Evolutionary conservation across 1,139 yeast genomes (phyloP), one percentile per base, ranked within the genome.

Genomic region (Yamadazyma jaroonii): DNA sequence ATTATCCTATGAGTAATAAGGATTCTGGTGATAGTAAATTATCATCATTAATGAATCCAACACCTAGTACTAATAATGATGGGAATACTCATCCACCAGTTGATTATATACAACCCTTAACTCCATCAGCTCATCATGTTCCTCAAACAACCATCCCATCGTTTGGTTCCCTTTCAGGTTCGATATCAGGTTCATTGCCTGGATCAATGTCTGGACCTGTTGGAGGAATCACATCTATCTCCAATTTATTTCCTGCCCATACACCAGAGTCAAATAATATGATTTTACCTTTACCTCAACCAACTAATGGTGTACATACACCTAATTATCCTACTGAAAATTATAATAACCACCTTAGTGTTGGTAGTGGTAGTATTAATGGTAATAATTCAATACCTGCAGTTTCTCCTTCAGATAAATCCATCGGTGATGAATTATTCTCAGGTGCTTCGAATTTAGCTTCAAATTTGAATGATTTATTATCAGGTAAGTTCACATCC

Each of bases 381-480:
- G 21, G 22, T 13, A 23, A 17, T 14, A 30, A 21, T 15, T 24
- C 29, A 11, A 20, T 32, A 12, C 35, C 35, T 6, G 25, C 35
- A 2, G 14, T 32, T 11, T 32, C 35, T 13, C 35, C 35, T 8
- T 32, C 35, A 10, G 35, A 33, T 7, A 33, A 33, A 23, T 34
- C 36, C 2, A 25, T 29, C 3, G 28, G 20, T 13, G 41, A 38
- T 22, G 39, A 40, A 14, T 29, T 45, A 10, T 40, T 38, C 14
- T 40, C 44, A 1, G 47, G 46, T 9, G 50, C 49, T n/a, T 37
- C 47, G 2, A 33, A 40, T 32, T 26, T 47, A 23, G 49, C 51
- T 2, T 38, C 41, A 31, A 48, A 46, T 26, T 36, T 48, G 26
- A 42, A 38, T 25, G 47, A 47, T 25, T 29, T 46, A 13, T 36